A percentile compares a stretch with the other conserved stretches of the same genome.
Conservation (phyloP, 2,329 filamentous ascomycete genomes). For the Diplodia mutila region DNA sequence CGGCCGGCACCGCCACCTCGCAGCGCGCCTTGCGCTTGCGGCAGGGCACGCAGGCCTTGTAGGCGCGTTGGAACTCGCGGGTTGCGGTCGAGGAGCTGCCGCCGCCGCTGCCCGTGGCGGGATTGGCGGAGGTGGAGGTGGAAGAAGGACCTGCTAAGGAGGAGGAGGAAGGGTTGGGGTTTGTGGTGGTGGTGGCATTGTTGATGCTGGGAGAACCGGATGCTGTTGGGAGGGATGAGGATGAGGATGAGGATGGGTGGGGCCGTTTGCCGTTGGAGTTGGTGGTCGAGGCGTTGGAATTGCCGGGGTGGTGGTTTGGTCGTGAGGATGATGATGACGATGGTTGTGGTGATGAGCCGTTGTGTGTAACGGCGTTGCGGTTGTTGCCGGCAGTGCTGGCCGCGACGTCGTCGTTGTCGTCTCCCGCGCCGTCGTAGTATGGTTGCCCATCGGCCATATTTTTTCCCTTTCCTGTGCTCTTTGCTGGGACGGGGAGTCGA, state of each 20-base stretch:
- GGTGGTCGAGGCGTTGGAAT: not conserved
- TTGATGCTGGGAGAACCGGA: too few relatives aligned
- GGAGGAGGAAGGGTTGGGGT: not conserved
- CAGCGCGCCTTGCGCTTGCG: constrained; percentile 59
- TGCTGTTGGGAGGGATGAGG: not conserved
- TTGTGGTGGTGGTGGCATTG: not conserved
- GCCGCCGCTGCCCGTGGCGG: too few relatives aligned
- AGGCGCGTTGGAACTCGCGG: constrained; percentile 52
- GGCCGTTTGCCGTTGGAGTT: not conserved
- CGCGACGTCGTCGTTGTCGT: not conserved
- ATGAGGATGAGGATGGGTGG: not conserved
- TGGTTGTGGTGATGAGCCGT: not conserved
- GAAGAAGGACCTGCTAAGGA: too few relatives aligned
- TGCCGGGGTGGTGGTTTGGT: not conserved
- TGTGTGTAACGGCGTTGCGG: not conserved
- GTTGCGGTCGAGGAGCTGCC: not conserved
- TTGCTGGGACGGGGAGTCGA: not conserved
- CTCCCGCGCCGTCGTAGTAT: not conserved
- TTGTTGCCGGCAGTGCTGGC: not conserved
- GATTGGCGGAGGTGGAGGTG: not conserved
- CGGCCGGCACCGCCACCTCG: constrained; percentile 46
- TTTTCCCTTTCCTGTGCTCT: not conserved
- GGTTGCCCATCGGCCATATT: not conserved
- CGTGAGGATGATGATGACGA: not conserved
- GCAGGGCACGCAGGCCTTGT: constrained; percentile 59